A percentile compares a stretch with the other conserved stretches of the same genome.
phyloP scores from a whole-genome alignment of 345 rosid genomes.

The Hevea brasiliensis region DNA sequence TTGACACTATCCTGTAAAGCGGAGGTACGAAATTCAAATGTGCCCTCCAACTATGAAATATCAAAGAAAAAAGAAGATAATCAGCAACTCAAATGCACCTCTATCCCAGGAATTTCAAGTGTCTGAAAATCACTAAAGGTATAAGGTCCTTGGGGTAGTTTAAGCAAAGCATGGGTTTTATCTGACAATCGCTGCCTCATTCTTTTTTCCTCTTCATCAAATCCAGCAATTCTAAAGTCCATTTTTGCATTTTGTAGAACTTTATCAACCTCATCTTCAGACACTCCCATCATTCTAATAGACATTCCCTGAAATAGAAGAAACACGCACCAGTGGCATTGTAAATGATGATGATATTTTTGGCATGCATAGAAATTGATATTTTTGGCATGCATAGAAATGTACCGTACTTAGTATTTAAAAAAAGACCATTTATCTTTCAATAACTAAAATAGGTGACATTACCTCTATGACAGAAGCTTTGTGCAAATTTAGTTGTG shows the following conservation, averaged over 20 bases:
- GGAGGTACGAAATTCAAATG: not conserved
- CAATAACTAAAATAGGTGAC: not conserved
- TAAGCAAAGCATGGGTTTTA: constrained; percentile 31
- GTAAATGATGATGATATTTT: constrained; percentile 12
- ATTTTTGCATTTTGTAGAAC: constrained; percentile 48
- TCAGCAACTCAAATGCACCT: constrained; percentile 39
- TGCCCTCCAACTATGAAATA: not conserved
- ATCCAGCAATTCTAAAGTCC: constrained; percentile 78
- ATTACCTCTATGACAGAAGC: constrained; percentile 59
- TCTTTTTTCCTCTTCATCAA: constrained; percentile 87
- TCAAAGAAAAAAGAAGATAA: not conserved
- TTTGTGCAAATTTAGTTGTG: constrained; percentile 51
- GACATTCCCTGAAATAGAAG: constrained; percentile 54
- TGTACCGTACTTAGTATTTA: not conserved
- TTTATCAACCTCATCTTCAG: constrained; percentile 62
- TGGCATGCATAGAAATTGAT: not conserved
- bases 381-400: not conserved
- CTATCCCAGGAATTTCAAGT: constrained; percentile 74
- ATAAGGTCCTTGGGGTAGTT: constrained; percentile 77
- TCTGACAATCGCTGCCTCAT: constrained; percentile 46
- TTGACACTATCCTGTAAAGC: not conserved
- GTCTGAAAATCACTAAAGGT: constrained; percentile 77
- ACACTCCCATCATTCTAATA: constrained; percentile 92
- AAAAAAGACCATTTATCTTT: not conserved
- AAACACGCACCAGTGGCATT: constrained; percentile 11